A percentile compares a stretch with the other conserved stretches of the same genome.
These are phyloP conservation scores for Logfia minima DNA, from an alignment of 129 eudicot genomes.

Conservation along the genomic window DNA sequence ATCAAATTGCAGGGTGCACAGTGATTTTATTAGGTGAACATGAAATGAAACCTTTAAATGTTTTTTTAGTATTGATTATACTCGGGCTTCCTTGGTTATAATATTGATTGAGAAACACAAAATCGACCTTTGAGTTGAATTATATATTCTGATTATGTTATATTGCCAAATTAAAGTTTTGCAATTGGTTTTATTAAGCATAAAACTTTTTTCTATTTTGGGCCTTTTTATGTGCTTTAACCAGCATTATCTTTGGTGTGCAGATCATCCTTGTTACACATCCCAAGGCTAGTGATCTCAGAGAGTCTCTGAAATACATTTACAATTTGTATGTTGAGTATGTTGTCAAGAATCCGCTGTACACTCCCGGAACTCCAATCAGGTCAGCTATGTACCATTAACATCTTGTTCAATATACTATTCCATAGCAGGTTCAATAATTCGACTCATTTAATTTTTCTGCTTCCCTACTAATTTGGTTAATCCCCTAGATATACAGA, in stretches of 20 bases:
- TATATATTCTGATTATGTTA: not conserved
- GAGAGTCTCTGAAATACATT: slow-evolving; percentile 89
- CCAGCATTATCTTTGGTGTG: not conserved
- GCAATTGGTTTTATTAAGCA: slow-evolving; percentile 3
- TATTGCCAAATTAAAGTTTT: not conserved
- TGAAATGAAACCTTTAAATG: slow-evolving; percentile 1
- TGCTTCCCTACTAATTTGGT: not conserved
- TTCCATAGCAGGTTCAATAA: not conserved
- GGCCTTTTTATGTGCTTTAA: not conserved
- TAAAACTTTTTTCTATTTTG: not conserved
- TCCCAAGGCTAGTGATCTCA: slow-evolving; percentile 90
- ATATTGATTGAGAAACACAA: slow-evolving; percentile 5
- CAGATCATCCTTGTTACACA: slow-evolving; percentile 94
- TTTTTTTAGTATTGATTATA: not conserved
- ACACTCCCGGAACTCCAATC: slow-evolving; percentile 90
- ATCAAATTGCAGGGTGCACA: not conserved
- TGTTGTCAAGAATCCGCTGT: slow-evolving; percentile 97
- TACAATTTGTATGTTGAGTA: slow-evolving; percentile 97
- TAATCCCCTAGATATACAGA: not conserved
- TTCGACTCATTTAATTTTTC: not conserved
- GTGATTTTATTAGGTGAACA: not conserved
- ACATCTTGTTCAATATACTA: not conserved
- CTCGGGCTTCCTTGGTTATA: slow-evolving; percentile 5
- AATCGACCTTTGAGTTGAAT: not conserved
- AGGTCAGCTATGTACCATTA: slow-evolving; percentile 45